A percentile compares a stretch with the other conserved stretches of the same genome.
These are phyloP conservation scores for Cladosporium sp. DNA, from an alignment of 2,329 filamentous ascomycete genomes.

Conservation along the genomic window DNA sequence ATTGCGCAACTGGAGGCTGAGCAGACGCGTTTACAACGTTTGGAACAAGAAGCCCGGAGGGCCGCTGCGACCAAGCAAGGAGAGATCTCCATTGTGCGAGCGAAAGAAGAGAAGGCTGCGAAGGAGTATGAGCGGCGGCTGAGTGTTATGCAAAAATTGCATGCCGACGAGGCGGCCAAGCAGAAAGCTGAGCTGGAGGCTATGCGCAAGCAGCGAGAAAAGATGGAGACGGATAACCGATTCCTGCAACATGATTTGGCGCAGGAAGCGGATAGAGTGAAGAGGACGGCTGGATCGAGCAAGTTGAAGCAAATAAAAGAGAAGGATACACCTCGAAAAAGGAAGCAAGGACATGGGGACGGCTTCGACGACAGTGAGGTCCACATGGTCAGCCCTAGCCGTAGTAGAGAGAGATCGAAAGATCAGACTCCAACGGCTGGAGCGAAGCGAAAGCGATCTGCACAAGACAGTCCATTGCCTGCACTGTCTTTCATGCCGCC, in stretches of 20 bases:
- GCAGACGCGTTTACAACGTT: slow-evolving; percentile 39
- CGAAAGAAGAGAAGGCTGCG: slow-evolving; percentile 63
- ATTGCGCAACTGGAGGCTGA: slow-evolving; percentile 50
- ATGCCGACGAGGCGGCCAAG: slow-evolving; percentile 63
- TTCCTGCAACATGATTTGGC: slow-evolving; percentile 72
- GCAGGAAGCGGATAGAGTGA: slow-evolving; percentile 58
- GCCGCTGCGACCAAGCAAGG: slow-evolving; percentile 65
- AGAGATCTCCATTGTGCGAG: slow-evolving; percentile 73
- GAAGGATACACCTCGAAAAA: slow-evolving; percentile 32
- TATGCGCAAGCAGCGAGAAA: slow-evolving; percentile 64
- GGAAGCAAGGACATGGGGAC: slow-evolving; percentile 52
- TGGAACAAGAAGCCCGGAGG: slow-evolving; percentile 45
- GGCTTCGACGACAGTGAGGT: slow-evolving; percentile 73
- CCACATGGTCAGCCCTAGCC: slow-evolving; percentile 32
- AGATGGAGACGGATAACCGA: slow-evolving; percentile 66
- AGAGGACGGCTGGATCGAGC: slow-evolving; percentile 42
- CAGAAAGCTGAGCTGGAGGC: slow-evolving; percentile 65
- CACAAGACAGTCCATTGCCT: slow-evolving; percentile 65
- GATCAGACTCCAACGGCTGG: slow-evolving; percentile 60
- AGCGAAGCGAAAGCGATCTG: slow-evolving; percentile 67
- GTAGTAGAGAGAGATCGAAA: slow-evolving; percentile 50
- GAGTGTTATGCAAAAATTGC: slow-evolving; percentile 60
- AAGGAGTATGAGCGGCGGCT: slow-evolving; percentile 66
- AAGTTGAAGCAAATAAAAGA: slow-evolving; percentile 23
- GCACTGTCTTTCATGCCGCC: slow-evolving; percentile 40